phyloP scores from a whole-genome alignment of 2,329 filamentous ascomycete genomes.

The Penicillium sp. region DNA sequence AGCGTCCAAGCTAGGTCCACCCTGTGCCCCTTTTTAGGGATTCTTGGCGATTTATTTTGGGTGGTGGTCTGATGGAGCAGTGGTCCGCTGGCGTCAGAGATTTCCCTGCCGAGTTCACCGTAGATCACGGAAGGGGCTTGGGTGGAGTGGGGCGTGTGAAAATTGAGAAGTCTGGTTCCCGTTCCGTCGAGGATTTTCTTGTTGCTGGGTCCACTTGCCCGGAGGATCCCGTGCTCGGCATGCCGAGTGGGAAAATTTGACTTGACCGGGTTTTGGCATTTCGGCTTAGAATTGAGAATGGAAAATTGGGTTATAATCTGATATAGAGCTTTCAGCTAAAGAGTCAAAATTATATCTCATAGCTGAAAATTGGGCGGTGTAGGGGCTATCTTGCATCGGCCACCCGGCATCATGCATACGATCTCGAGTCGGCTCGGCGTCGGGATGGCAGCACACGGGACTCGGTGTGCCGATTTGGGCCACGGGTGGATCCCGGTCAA shows the following conservation, averaged over 20 bases:
- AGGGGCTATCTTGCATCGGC: not conserved
- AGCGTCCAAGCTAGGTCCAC: slow-evolving; percentile 12
- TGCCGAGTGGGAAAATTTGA: slow-evolving; percentile 22
- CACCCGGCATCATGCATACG: slow-evolving; percentile 14
- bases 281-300: not conserved
- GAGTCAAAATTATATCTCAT: not conserved
- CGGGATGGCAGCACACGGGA: slow-evolving; percentile 20
- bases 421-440: slow-evolving; percentile 30
- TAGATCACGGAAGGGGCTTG: slow-evolving; percentile 30
- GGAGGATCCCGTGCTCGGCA: slow-evolving; percentile 29
- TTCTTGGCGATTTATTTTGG: slow-evolving; percentile 9
- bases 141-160: slow-evolving; percentile 22
- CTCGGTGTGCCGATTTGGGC: slow-evolving; percentile 36
- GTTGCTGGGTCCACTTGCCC: slow-evolving; percentile 1
- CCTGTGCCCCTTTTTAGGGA: slow-evolving; percentile 12
- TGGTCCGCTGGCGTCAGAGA: slow-evolving; percentile 5
- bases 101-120: slow-evolving; percentile 25
- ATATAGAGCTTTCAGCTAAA: not conserved
- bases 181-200: slow-evolving; percentile 23
- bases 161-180: slow-evolving; percentile 24
- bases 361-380: not conserved
- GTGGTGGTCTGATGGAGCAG: slow-evolving; percentile 17
- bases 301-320: not conserved
- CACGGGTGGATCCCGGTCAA: slow-evolving; percentile 20
- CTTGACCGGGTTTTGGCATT: not conserved